Conservation (phyloP, 208 protist genomes). For the Crithidia fasciculata region DNA sequence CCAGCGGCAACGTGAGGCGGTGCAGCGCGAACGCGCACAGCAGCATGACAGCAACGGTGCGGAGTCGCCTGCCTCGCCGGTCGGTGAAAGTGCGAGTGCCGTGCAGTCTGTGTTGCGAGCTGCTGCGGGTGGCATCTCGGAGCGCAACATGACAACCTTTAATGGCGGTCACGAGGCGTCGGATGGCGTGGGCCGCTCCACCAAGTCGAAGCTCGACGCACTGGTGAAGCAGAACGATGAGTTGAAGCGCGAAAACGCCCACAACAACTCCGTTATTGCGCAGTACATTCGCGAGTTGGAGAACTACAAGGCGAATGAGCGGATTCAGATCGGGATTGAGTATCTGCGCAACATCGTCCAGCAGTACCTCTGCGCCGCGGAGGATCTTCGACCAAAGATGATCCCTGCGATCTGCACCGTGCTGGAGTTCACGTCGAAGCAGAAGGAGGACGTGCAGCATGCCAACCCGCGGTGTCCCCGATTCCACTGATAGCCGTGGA, state of each 20-base stretch:
- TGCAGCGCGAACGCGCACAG: constrained; percentile 50
- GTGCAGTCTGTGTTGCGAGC: constrained; percentile 33
- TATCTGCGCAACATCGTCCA: constrained; percentile 86
- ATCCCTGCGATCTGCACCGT: constrained; percentile 89
- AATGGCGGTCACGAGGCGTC: constrained; percentile 39
- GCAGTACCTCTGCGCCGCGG: constrained; percentile 72
- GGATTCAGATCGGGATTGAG: constrained; percentile 68
- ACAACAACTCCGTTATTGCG: constrained; percentile 70
- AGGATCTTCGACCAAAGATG: constrained; percentile 79
- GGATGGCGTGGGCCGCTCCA: constrained; percentile 30
- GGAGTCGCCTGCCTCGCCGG: constrained; percentile 1
- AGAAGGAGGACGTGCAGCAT: constrained; percentile 71
- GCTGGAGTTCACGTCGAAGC: constrained; percentile 74
- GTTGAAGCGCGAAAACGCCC: constrained; percentile 51
- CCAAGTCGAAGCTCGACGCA: constrained; percentile 28
- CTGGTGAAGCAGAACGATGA: constrained; percentile 63
- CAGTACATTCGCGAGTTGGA: constrained; percentile 78
- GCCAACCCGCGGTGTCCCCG: constrained; percentile 72
- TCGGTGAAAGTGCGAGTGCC: constrained; percentile 12
- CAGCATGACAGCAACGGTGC: background rate
- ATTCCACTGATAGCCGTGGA: constrained; percentile 49
- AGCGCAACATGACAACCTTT: constrained; percentile 60
- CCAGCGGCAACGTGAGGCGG: constrained; percentile 66
- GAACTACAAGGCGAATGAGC: constrained; percentile 61
- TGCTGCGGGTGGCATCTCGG: constrained; percentile 47